A percentile compares a stretch with the other conserved stretches of the same genome.
Conservation (phyloP, 257 asterid species). For the Penstemon barbatus region DNA sequence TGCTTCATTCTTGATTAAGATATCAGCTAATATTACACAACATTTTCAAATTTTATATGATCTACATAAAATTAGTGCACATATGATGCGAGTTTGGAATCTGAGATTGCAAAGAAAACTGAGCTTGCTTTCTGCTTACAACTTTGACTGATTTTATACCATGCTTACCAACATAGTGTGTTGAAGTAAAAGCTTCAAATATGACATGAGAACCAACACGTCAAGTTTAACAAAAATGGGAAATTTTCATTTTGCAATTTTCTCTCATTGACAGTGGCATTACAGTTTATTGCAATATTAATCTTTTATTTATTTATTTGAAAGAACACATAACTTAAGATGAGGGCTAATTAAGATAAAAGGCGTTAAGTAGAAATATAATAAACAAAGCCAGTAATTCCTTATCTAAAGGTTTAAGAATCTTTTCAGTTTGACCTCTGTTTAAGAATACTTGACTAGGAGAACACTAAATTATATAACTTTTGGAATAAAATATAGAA, state of each 20-base stretch:
- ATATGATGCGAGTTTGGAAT: not conserved
- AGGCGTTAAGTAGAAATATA: not conserved
- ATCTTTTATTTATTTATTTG: no score
- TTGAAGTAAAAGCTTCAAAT: conserved; percentile 2
- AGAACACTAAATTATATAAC: conserved; percentile 1
- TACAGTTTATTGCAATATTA: not conserved
- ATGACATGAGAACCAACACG: not conserved
- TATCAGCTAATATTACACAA: conserved; percentile 17
- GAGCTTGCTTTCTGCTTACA: conserved; percentile 13
- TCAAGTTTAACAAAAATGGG: not conserved
- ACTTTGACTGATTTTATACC: not conserved
- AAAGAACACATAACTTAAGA: not conserved
- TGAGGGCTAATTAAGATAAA: not conserved
- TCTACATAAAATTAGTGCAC: not conserved
- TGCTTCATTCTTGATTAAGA: conserved; percentile 21
- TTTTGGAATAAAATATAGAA: not conserved
- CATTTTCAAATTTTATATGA: conserved; percentile 10
- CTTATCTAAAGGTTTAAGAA: not conserved
- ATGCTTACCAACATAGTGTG: not conserved
- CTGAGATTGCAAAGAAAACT: not conserved
- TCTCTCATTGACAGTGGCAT: conserved; percentile 5
- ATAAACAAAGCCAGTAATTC: not conserved
- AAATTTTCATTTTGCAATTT: conserved; percentile 1
- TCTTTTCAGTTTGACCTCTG: not conserved
- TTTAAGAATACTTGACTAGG: not conserved